Base-by-base conservation (phyloP, 83 land plant species). In the Larix sibirica region DNA sequence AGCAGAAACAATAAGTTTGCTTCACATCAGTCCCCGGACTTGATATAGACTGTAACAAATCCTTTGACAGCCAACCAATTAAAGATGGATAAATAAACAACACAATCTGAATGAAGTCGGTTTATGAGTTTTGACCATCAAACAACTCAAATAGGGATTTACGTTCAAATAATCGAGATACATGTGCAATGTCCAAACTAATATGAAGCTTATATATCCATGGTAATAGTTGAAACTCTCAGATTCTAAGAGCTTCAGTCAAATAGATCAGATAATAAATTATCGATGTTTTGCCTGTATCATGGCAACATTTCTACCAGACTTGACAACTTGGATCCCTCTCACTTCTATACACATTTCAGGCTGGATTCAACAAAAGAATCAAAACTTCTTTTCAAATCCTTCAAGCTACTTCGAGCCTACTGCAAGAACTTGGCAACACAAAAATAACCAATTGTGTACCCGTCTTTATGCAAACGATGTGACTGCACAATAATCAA, bases 281-380 rank as follows among this genome's bases (percentile, higher is more conserved):
- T 73, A 21, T 73, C 54, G 3, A 73, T 54, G 44, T 73, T 42
- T 73, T 4, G 44, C 77, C 58, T 73, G 54, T 73, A 73, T n/a
- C n/a, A n/a, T 44, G 77, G 77, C 77, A 73, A 73, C 77, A 8
- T 44, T 40, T 73, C 14, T 23, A 47, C n/a, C 56, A 24, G n/a
- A 73, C 42, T 16, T 40, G 21, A 50, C 26, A 73, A 73, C 77
- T 73, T 42, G 54, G 56, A 73, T 36, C 77, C 40, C 77, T 73
- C 77, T 73, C 77, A 73, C 77, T 44, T 73, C 77, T 73, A 73
- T 73, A 73, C 77, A 73, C 56, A 40, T 73, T 73, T 73, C 77
- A 73, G 77, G 77, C 56, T 73, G 77, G 77, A 42, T 73, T 73
- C 56, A 44, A 40, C 77, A 73, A 73, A 73, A 73, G 74, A 69